Conservation (phyloP, 164 flowering plant species). For the Kingdonia uniflora region DNA sequence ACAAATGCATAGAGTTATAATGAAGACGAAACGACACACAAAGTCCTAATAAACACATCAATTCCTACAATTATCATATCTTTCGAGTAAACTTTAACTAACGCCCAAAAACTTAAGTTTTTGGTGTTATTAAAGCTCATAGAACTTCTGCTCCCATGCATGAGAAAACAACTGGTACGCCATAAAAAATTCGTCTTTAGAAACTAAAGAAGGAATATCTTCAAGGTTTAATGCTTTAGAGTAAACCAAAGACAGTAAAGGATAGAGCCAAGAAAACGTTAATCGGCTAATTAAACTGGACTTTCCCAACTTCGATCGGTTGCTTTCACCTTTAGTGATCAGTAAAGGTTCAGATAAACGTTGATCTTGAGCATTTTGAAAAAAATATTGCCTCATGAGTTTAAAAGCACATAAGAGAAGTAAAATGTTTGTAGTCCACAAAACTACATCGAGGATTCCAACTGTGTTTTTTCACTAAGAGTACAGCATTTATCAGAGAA, state of each 20-base stretch:
- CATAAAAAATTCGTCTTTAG: background rate
- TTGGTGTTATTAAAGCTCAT: background rate
- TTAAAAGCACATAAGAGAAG: slow-evolving; percentile 42
- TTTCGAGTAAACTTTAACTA: slow-evolving; percentile 2
- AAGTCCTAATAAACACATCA: background rate
- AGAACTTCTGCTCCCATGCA: slow-evolving; percentile 1
- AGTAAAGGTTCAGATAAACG: slow-evolving; percentile 15
- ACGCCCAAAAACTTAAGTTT: background rate
- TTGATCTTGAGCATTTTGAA: background rate
- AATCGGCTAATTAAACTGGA: slow-evolving; percentile 32
- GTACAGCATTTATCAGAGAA: slow-evolving; percentile 29
- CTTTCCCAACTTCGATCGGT: slow-evolving; percentile 6
- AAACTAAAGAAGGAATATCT: slow-evolving; percentile 4
- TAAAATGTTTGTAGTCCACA: slow-evolving; percentile 41
- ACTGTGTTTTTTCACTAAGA: slow-evolving; percentile 15
- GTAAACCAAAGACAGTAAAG: slow-evolving; percentile 29
- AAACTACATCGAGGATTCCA: slow-evolving; percentile 22
- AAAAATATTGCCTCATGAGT: slow-evolving; percentile 11
- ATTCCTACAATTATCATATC: background rate
- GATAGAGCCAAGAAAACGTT: slow-evolving; percentile 67
- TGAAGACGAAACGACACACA: background rate
- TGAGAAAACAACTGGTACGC: background rate
- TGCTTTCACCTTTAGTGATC: slow-evolving; percentile 8
- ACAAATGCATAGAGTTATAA: slow-evolving; percentile 4
- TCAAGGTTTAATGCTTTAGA: background rate